Conservation (phyloP, 257 asterid species). For the Nicotiana otophora region DNA sequence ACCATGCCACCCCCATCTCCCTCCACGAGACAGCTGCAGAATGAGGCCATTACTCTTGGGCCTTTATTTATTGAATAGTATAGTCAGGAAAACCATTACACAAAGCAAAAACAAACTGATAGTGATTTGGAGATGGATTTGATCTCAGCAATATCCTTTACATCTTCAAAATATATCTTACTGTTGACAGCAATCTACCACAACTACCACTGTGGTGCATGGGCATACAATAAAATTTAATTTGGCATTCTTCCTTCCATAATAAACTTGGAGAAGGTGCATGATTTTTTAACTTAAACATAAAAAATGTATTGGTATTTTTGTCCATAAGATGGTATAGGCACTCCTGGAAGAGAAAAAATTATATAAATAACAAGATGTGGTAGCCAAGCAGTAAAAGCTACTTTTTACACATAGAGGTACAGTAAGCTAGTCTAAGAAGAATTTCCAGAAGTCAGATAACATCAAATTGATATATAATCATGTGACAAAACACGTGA, state of each 20-base stretch:
- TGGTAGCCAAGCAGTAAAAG: slow-evolving; percentile 1
- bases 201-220: slow-evolving; percentile 5
- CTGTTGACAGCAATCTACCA: neutral
- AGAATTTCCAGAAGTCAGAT: neutral
- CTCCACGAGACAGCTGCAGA: slow-evolving; percentile 48
- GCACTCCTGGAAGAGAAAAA: neutral
- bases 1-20: slow-evolving; percentile 26
- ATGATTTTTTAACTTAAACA: neutral
- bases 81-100: slow-evolving; percentile 9
- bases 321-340: neutral
- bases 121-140: neutral
- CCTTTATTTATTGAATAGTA: slow-evolving; percentile 44
- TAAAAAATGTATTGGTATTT: neutral
- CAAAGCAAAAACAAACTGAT: neutral
- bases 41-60: slow-evolving; percentile 58
- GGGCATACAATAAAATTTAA: neutral
- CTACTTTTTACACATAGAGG: neutral
- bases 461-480: neutral
- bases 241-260: neutral
- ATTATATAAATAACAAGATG: neutral
- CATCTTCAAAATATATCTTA: neutral
- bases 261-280: neutral
- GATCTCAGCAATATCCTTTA: neutral
- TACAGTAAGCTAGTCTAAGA: neutral
- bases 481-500: neutral